These are phyloP conservation scores for Yarrowia deformans DNA, from an alignment of 805 yeast genomes.

Conservation along the genomic window DNA sequence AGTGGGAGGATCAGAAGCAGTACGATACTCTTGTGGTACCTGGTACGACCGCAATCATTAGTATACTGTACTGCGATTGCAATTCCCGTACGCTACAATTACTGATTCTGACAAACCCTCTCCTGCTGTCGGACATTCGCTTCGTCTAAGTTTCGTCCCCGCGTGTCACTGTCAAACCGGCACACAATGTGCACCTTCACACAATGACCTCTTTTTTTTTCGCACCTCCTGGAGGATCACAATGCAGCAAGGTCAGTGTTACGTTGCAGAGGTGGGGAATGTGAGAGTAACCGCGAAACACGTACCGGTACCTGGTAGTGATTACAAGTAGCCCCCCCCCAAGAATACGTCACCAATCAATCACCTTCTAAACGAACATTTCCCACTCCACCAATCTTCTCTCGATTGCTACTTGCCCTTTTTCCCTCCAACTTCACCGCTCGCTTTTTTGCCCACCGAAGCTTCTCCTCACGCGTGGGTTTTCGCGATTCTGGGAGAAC, in stretches of 20 bases:
- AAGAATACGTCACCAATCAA: no score
- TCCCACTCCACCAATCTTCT: conserved; percentile 5
- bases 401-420: neutral
- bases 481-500: conserved; percentile 27
- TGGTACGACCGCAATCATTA: no score
- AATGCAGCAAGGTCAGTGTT: neutral
- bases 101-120: no score
- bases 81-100: no score
- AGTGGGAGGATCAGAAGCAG: no score
- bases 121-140: no score
- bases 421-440: neutral
- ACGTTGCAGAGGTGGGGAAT: neutral
- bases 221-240: conserved; percentile 20
- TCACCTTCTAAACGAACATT: neutral
- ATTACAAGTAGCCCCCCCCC: no score
- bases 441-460: conserved; percentile 29
- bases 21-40: no score
- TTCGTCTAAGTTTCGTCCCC: neutral
- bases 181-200: neutral
- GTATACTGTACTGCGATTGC: no score
- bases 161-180: neutral
- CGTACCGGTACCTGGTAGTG: no score
- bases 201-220: neutral
- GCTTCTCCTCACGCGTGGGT: conserved; percentile 38
- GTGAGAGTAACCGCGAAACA: no score